Percentiles rank a stretch among this genome's conserved stretches.
Evolutionary conservation across 179 eudicot species (phyloP).

Genomic region (Nepenthes alata): DNA sequence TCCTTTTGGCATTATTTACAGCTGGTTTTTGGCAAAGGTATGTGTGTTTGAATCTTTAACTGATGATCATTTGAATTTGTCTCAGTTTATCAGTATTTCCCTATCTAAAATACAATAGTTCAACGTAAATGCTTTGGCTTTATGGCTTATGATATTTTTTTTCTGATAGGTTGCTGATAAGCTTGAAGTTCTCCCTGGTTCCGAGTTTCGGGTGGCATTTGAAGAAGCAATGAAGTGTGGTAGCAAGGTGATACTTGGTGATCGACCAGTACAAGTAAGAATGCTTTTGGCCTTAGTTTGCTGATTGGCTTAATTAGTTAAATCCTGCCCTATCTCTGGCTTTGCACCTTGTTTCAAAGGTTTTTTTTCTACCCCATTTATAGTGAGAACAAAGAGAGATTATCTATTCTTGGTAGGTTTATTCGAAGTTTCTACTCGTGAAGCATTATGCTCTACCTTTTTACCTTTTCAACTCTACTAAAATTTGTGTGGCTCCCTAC

Average conservation of each 20-base stretch:
- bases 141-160: not conserved
- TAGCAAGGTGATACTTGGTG: constrained; percentile 89
- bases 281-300: not conserved
- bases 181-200: constrained; percentile 94
- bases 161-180: constrained; percentile 58
- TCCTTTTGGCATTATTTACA: constrained; percentile 61
- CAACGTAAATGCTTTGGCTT: not conserved
- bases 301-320: not conserved
- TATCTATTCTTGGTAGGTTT: too few species aligned
- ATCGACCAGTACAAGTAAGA: constrained; percentile 88
- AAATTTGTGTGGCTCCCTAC: too few species aligned
- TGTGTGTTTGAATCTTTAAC: constrained; percentile 1
- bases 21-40: constrained; percentile 96
- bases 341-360: too few species aligned
- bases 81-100: not conserved
- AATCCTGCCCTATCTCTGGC: too few species aligned
- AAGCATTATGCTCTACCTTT: too few species aligned
- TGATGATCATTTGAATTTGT: not conserved
- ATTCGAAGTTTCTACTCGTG: too few species aligned
- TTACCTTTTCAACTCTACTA: too few species aligned
- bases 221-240: constrained; percentile 88
- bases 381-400: too few species aligned
- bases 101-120: not conserved
- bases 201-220: constrained; percentile 89
- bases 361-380: too few species aligned